Base-by-base conservation (phyloP, 2,329 filamentous ascomycete genomes). In the Colletotrichum destructivum region DNA sequence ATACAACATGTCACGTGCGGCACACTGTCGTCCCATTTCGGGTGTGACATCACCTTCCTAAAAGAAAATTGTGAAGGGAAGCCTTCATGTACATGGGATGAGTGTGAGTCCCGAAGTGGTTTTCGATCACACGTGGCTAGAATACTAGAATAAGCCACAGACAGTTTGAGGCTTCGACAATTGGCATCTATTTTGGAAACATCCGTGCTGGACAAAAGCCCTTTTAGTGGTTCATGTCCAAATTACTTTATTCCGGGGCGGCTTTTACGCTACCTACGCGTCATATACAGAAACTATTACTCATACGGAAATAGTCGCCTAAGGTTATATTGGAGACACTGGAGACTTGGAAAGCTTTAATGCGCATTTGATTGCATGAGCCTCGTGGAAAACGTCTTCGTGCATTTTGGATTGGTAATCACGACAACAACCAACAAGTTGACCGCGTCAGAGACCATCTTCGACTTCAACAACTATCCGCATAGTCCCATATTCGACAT, bases 1-100 rank as follows among this genome's bases (percentile, higher is more conserved):
- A 31, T 1, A 31, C 26, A 31, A 31, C 26, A 16, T 23, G 44
- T 35, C 35, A 51, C n/a, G 60, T 42, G 60, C 46, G 40, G 12
- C 21, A 52, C 35, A 13, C 35, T 42, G 54, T 57, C 54, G 21
- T 57, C 35, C 7, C 54, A 16, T 11, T 3, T 11, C n/a, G 16
- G n/a, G 35, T 42, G n/a, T 40, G n/a, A 57, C 54, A 40, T 51
- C 60, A 62, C 60, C 60, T 52, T 62, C 60, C 46, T 62, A 62
- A 51, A 52, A 2, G 46, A n/a, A 46, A 12, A 13, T 8, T 4
- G 31, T 9, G 31, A 35, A 35, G 31, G 31, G 8, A 35, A 35
- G 31, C 31, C 31, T 35, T 8, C 31, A 9, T 35, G 31, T 35
- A 35, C 31, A 35, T 35, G 31, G 31, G 31, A 35, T 35, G 31